These are phyloP conservation scores for Saccharum hybrid DNA, from an alignment of 202 grass and related monocot species.

Conservation along the genomic window DNA sequence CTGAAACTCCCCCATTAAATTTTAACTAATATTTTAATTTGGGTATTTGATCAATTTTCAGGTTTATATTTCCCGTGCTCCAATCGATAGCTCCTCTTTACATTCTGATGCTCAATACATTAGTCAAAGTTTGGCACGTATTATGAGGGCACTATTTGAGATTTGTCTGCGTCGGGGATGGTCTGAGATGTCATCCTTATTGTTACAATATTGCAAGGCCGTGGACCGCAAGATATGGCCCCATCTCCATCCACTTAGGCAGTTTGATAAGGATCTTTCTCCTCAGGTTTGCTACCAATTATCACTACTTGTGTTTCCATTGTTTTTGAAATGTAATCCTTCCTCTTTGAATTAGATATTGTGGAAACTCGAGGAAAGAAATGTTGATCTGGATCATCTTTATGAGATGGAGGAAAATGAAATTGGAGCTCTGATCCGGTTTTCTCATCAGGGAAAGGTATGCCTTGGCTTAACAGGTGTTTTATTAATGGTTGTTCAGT, in stretches of 20 bases:
- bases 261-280: slow-evolving; percentile 86
- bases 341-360: slow-evolving; percentile 62
- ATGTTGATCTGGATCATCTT: slow-evolving; percentile 80
- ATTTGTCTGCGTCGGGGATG: slow-evolving; percentile 90
- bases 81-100: slow-evolving; percentile 91
- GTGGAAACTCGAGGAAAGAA: slow-evolving; percentile 88
- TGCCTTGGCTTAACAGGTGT: slow-evolving; percentile 42
- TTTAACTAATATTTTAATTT: slow-evolving; percentile 34
- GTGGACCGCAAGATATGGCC: slow-evolving; percentile 95
- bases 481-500: slow-evolving; percentile 24
- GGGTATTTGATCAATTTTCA: slow-evolving; percentile 44
- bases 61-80: slow-evolving; percentile 90
- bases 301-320: slow-evolving; percentile 15
- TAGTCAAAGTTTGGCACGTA: slow-evolving; percentile 90
- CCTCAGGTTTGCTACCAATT: slow-evolving; percentile 59
- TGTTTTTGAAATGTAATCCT: slow-evolving; percentile 37
- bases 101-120: slow-evolving; percentile 98
- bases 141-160: slow-evolving; percentile 97
- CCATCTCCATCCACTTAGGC: slow-evolving; percentile 87
- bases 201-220: slow-evolving; percentile 92
- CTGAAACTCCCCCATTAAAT: slow-evolving; percentile 25
- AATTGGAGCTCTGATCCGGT: slow-evolving; percentile 86
- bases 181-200: slow-evolving; percentile 87
- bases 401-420: slow-evolving; percentile 99
- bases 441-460: slow-evolving; percentile 82